Percentiles rank a stretch among this genome's conserved stretches.
These are phyloP conservation scores for Calonectria hawksworthii DNA, from an alignment of 2,329 filamentous ascomycete species.

Conservation along the genomic window DNA sequence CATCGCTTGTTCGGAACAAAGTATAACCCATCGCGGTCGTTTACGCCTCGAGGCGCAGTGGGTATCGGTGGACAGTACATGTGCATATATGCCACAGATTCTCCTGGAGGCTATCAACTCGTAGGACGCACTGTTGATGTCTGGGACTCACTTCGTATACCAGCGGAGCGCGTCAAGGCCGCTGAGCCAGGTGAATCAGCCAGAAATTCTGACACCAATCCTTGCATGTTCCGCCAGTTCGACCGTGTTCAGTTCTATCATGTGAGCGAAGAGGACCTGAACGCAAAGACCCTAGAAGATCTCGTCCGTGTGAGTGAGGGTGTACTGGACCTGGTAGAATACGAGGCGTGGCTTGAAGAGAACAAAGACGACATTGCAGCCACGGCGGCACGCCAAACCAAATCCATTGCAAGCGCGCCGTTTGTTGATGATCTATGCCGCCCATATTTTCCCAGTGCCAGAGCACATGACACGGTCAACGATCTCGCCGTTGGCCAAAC, in stretches of 20 bases:
- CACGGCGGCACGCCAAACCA: constrained; percentile 36
- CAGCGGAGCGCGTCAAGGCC: not conserved
- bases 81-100: constrained; percentile 56
- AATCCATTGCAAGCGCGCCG: constrained; percentile 44
- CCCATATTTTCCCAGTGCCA: constrained; percentile 41
- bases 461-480: not conserved
- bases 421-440: constrained; percentile 48
- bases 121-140: constrained; percentile 52
- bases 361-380: constrained; percentile 46
- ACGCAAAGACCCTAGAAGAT: constrained; percentile 37
- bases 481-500: not conserved
- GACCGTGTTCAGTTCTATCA: constrained; percentile 52
- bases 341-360: constrained; percentile 49
- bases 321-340: constrained; percentile 47
- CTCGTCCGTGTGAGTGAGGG: constrained; percentile 46
- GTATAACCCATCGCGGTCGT: constrained; percentile 55
- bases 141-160: constrained; percentile 45
- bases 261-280: constrained; percentile 46
- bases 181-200: not conserved
- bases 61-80: constrained; percentile 55
- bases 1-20: constrained; percentile 54
- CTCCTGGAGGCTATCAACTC: constrained; percentile 55
- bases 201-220: constrained; percentile 19
- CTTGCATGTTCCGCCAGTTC: constrained; percentile 50
- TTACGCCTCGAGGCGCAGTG: constrained; percentile 52